Conservation (phyloP, 2,329 filamentous ascomycete genomes). For the Diaporthe helianthi region DNA sequence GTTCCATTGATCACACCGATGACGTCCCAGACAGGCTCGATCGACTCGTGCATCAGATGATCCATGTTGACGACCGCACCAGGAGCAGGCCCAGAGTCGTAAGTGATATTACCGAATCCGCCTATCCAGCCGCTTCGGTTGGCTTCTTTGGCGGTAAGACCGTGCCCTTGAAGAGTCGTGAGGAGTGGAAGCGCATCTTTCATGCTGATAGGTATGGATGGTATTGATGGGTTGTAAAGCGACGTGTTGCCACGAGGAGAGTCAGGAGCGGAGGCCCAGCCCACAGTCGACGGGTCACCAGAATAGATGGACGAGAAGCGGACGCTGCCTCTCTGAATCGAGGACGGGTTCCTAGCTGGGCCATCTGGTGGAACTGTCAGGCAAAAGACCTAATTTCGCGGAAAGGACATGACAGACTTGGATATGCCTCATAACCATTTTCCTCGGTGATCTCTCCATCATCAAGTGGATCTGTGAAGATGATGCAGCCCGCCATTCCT, state of each 20-base stretch:
- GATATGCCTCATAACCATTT: constrained; percentile 18
- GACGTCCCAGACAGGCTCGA: constrained; percentile 85
- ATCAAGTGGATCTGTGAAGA: constrained; percentile 10
- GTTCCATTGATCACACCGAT: constrained; percentile 92
- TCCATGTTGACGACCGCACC: constrained; percentile 3
- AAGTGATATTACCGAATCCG: background rate
- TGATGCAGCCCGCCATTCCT: constrained; percentile 13
- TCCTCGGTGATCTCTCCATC: constrained; percentile 7
- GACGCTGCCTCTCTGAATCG: background rate
- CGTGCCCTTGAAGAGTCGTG: background rate
- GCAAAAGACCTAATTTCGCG: background rate
- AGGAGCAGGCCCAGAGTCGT: constrained; percentile 6
- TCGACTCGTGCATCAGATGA: constrained; percentile 15
- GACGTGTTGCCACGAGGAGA: constrained; percentile 7
- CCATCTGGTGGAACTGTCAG: background rate
- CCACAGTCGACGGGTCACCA: constrained; percentile 1
- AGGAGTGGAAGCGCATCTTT: constrained; percentile 6
- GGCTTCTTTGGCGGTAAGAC: constrained; percentile 7
- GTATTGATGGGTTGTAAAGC: constrained; percentile 11
- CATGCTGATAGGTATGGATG: constrained; percentile 10
- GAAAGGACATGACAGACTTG: background rate
- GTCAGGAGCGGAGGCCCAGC: constrained; percentile 9
- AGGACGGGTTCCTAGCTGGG: constrained; percentile 6
- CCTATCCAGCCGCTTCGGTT: constrained; percentile 14
- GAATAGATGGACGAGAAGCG: background rate